Conservation (phyloP, 805 yeast genomes). For the Ogataea minuta region DNA sequence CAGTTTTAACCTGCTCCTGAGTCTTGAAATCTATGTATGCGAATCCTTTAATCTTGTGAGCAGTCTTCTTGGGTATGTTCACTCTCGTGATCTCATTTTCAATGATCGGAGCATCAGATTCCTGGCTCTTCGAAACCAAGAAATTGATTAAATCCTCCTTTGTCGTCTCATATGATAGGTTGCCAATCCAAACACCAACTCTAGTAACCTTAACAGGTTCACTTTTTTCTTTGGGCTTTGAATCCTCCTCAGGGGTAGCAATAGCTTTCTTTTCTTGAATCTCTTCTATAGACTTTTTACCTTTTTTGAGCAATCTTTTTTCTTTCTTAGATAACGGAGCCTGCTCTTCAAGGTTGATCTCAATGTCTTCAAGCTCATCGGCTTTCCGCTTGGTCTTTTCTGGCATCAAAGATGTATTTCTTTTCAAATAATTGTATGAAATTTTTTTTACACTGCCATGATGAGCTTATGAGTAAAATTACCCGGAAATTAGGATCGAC, state of each 20-base stretch:
- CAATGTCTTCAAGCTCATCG: conserved; percentile 53
- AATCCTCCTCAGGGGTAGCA: conserved; percentile 22
- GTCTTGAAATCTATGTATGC: conserved; percentile 83
- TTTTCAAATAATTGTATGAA: neutral
- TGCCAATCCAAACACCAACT: conserved; percentile 91
- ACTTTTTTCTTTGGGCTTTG: conserved; percentile 1
- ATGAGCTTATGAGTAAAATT: neutral
- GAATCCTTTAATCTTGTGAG: conserved; percentile 74
- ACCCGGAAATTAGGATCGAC: conserved; percentile 8
- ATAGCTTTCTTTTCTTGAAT: conserved; percentile 39
- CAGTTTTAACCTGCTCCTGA: conserved; percentile 57
- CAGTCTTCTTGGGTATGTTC: conserved; percentile 72
- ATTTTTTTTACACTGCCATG: conserved; percentile 12
- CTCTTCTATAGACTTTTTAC: conserved; percentile 61
- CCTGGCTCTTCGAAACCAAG: conserved; percentile 46
- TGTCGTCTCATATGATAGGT: conserved; percentile 79
- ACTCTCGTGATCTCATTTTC: conserved; percentile 68
- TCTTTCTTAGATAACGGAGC: conserved; percentile 91
- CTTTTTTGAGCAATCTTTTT: conserved; percentile 78
- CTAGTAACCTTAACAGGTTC: conserved; percentile 6
- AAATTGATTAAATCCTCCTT: conserved; percentile 70
- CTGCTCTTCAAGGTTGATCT: conserved; percentile 64
- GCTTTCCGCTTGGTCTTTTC: conserved; percentile 31
- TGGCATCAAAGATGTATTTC: conserved; percentile 1
- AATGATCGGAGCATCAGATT: conserved; percentile 32